These are phyloP conservation scores for Flammula alnicola DNA, from an alignment of 1,284 basidiomycete genomes.

Conservation along the genomic window DNA sequence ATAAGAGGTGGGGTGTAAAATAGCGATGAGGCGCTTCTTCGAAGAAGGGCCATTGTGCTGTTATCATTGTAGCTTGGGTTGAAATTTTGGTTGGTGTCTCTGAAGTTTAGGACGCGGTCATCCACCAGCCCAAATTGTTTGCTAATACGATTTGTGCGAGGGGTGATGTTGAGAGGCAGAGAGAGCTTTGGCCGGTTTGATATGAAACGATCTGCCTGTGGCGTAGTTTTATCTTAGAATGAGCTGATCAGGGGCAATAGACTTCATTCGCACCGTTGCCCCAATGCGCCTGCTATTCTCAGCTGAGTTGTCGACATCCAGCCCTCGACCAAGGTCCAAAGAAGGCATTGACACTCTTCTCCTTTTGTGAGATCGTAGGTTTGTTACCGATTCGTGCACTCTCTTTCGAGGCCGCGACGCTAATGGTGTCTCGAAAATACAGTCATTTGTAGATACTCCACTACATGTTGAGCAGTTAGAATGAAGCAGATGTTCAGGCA, in stretches of 20 bases:
- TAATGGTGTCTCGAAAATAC: slow-evolving; percentile 28
- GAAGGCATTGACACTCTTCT: slow-evolving; percentile 28
- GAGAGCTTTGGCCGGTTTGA: slow-evolving; percentile 38
- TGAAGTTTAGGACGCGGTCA: slow-evolving; percentile 39
- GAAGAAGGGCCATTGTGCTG: slow-evolving; percentile 36
- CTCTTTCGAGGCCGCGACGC: slow-evolving; percentile 24
- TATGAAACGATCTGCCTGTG: slow-evolving; percentile 42
- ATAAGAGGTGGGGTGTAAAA: slow-evolving; percentile 27
- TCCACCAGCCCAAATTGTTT: slow-evolving; percentile 41
- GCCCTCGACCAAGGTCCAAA: slow-evolving; percentile 23
- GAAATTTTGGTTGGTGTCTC: slow-evolving; percentile 28
- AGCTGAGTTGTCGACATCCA: slow-evolving; percentile 12
- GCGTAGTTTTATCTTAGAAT: background rate
- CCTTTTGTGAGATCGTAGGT: slow-evolving; percentile 33
- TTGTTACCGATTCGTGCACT: slow-evolving; percentile 29
- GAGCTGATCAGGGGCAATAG: background rate
- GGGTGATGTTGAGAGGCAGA: slow-evolving; percentile 42
- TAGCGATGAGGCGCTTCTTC: slow-evolving; percentile 38
- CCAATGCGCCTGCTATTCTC: slow-evolving; percentile 3
- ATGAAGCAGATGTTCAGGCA: too few relatives aligned
- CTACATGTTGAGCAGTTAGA: too few relatives aligned
- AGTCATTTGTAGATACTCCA: slow-evolving; percentile 7
- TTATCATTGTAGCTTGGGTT: slow-evolving; percentile 20
- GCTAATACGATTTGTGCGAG: slow-evolving; percentile 43
- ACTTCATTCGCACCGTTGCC: slow-evolving; percentile 16